Evolutionary conservation across 2,329 filamentous ascomycete genomes (phyloP).

Genomic region (Nakataea oryzae): DNA sequence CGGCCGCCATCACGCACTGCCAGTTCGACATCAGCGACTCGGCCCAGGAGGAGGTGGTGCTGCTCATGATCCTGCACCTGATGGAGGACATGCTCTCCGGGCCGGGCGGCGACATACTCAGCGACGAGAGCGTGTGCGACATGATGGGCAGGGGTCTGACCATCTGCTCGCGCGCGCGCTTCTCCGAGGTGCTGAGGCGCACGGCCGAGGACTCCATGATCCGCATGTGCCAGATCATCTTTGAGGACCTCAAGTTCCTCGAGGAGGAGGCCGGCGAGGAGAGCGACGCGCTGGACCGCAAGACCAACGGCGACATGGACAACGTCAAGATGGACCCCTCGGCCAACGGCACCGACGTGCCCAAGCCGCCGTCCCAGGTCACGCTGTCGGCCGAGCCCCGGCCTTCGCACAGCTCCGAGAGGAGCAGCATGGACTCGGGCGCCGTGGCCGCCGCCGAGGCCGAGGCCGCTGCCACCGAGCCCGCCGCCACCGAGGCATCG

Average conservation of each 20-base stretch:
- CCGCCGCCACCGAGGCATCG: too few species aligned
- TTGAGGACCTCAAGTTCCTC: conserved; percentile 80
- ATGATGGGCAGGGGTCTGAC: conserved; percentile 98
- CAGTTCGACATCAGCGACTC: conserved; percentile 95
- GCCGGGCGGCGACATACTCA: conserved; percentile 83
- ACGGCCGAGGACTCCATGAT: conserved; percentile 97
- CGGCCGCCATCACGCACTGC: conserved; percentile 92
- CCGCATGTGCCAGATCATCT: conserved; percentile 98
- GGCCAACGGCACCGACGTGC: conserved; percentile 42
- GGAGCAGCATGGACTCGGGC: conserved; percentile 14
- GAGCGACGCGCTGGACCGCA: conserved; percentile 53
- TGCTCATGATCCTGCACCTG: conserved; percentile 85
- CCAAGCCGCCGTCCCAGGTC: conserved; percentile 6
- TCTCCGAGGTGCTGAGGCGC: conserved; percentile 81
- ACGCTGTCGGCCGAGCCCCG: conserved; percentile 12
- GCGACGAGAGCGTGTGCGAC: conserved; percentile 95
- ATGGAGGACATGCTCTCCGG: conserved; percentile 99
- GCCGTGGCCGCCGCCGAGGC: neutral
- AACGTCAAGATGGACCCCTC: conserved; percentile 77
- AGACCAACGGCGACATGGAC: conserved; percentile 58
- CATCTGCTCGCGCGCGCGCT: conserved; percentile 88
- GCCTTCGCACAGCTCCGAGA: conserved; percentile 30
- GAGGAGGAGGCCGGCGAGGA: conserved; percentile 66
- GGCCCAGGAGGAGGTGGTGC: conserved; percentile 87
- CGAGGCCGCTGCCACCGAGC: conserved; percentile 6